phyloP scores from a whole-genome alignment of 495 filamentous ascomycete genomes.

The Trypethelium eluteriae region DNA sequence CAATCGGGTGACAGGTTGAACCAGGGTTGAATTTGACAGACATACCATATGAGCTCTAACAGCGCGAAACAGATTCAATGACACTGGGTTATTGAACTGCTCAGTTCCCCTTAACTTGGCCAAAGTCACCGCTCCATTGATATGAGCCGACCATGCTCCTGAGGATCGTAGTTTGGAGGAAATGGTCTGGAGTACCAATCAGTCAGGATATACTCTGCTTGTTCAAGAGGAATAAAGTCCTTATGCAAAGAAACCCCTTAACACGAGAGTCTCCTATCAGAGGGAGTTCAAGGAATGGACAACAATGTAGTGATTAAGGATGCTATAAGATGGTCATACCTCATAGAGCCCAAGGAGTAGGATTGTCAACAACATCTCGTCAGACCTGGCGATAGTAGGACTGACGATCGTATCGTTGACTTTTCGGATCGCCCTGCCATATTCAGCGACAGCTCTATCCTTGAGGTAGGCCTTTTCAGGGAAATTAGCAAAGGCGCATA shows the following conservation, averaged over 20 bases:
- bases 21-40: background rate
- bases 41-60: constrained; percentile 32
- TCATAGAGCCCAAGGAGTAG: constrained; percentile 33
- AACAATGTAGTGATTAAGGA: too few relatives aligned
- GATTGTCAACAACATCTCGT: constrained; percentile 28
- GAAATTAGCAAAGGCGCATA: constrained; percentile 28
- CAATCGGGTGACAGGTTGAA: background rate
- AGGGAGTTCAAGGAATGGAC: too few relatives aligned
- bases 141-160: constrained; percentile 27
- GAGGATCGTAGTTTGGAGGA: background rate
- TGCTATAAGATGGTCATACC: constrained; percentile 18
- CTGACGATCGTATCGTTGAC: constrained; percentile 27
- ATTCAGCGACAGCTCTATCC: constrained; percentile 21
- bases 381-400: constrained; percentile 23
- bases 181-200: background rate
- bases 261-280: too few relatives aligned
- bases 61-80: constrained; percentile 29
- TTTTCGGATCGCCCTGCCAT: constrained; percentile 28
- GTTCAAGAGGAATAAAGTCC: too few relatives aligned
- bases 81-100: constrained; percentile 28
- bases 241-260: too few relatives aligned
- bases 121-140: constrained; percentile 32
- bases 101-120: constrained; percentile 29
- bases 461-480: constrained; percentile 25
- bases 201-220: background rate